Conservation (phyloP, 2,329 filamentous ascomycete genomes). For the Colletotrichum truncatum region DNA sequence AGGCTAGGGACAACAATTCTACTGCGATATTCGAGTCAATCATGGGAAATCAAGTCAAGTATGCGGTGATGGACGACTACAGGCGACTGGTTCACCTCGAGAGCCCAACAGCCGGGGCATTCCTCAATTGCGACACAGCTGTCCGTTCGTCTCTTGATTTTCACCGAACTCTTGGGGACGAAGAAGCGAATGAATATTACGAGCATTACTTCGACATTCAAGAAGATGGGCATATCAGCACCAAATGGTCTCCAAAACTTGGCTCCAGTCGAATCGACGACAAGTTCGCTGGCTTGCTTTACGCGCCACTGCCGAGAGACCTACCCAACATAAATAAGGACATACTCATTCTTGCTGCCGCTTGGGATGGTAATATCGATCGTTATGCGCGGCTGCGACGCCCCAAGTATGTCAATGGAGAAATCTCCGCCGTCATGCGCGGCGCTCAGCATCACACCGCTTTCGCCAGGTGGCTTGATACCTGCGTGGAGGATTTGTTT, state of each 20-base stretch:
- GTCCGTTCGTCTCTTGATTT: constrained; percentile 34
- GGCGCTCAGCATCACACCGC: constrained; percentile 49
- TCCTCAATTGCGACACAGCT: constrained; percentile 46
- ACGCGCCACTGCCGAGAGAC: constrained; percentile 43
- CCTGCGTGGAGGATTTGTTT: background rate
- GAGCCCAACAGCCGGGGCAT: constrained; percentile 9
- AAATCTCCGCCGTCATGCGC: constrained; percentile 39
- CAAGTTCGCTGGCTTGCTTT: constrained; percentile 34
- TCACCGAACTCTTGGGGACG: no score
- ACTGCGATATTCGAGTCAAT: constrained; percentile 42
- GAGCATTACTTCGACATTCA: constrained; percentile 39
- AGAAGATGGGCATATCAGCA: constrained; percentile 38
- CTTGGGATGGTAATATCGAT: constrained; percentile 49
- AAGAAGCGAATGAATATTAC: no score
- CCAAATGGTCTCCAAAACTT: background rate
- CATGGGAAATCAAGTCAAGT: constrained; percentile 37
- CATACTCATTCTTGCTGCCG: constrained; percentile 46
- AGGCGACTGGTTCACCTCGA: constrained; percentile 30
- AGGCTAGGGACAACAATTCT: constrained; percentile 43
- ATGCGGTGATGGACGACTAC: constrained; percentile 49
- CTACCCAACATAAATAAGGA: constrained; percentile 48
- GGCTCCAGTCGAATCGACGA: background rate
- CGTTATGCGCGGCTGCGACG: constrained; percentile 46
- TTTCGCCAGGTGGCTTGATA: constrained; percentile 38
- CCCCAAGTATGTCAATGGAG: constrained; percentile 35